Evolutionary conservation across 2,329 filamentous ascomycete genomes (phyloP).

Genomic region (Colletotrichum falcatum): DNA sequence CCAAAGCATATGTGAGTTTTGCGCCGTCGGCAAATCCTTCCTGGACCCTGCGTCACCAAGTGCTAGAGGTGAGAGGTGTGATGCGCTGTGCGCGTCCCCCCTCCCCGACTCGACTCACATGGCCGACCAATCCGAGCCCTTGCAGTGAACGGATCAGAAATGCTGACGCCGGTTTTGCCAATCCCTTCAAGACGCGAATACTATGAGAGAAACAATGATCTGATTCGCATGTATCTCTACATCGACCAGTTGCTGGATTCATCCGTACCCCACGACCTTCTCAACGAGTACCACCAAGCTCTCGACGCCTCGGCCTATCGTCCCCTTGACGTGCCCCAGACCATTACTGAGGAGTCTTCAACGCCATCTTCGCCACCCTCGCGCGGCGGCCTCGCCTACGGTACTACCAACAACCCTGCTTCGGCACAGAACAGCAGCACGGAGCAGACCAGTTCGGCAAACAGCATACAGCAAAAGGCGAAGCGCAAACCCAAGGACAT

Average conservation of each 20-base stretch:
- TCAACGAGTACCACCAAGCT: conserved; percentile 85
- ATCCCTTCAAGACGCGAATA: conserved; percentile 72
- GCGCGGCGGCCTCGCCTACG: conserved; percentile 41
- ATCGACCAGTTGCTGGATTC: conserved; percentile 93
- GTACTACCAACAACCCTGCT: conserved; percentile 27
- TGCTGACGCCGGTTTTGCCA: conserved; percentile 20
- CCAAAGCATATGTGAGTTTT: conserved; percentile 72
- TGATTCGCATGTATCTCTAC: conserved; percentile 93
- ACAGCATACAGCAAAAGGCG: conserved; percentile 61
- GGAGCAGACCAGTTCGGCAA: conserved; percentile 39
- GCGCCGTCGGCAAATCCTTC: conserved; percentile 12
- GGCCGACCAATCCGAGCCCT: neutral
- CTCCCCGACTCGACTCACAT: neutral
- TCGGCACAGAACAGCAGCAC: conserved; percentile 39
- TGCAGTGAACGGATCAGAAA: neutral
- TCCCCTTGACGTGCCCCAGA: conserved; percentile 73
- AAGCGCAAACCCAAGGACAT: conserved; percentile 88
- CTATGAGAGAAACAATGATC: conserved; percentile 88
- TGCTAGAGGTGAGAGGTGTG: conserved; percentile 10
- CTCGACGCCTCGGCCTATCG: conserved; percentile 67
- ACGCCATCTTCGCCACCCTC: conserved; percentile 47
- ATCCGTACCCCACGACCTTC: conserved; percentile 88
- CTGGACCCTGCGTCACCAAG: neutral
- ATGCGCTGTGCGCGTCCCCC: neutral
- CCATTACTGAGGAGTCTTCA: conserved; percentile 78